Conservation (phyloP, 352 stramenopile genomes). For the Phytophthora meadii region DNA sequence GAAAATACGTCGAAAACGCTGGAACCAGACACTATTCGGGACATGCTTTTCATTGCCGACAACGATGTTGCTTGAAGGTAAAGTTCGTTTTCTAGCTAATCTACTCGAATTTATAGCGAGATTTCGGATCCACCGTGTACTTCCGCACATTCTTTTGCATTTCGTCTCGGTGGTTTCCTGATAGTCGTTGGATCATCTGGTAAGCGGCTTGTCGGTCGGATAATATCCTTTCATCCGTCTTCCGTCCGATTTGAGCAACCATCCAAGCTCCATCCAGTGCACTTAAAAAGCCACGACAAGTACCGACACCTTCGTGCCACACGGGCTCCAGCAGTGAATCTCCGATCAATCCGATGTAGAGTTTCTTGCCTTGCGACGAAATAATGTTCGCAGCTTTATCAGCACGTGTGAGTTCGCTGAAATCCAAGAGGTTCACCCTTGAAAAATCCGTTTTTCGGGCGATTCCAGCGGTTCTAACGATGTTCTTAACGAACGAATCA, state of each 20-base stretch:
- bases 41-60: too few relatives aligned
- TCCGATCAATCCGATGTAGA: conserved; percentile 73
- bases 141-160: conserved; percentile 79
- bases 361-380: conserved; percentile 59
- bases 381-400: conserved; percentile 68
- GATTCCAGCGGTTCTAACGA: conserved; percentile 72
- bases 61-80: too few relatives aligned
- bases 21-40: too few relatives aligned
- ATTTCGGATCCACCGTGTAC: conserved; percentile 68
- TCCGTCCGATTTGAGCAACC: conserved; percentile 62
- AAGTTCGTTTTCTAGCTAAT: neutral
- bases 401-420: conserved; percentile 68
- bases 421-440: conserved; percentile 76
- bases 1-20: too few relatives aligned
- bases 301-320: conserved; percentile 80
- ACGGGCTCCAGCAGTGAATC: conserved; percentile 83
- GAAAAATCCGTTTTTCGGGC: conserved; percentile 56
- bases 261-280: conserved; percentile 76
- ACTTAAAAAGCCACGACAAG: conserved; percentile 75
- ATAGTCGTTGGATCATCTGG: conserved; percentile 66
- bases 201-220: conserved; percentile 67
- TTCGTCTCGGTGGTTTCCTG: conserved; percentile 63
- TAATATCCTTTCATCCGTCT: conserved; percentile 66
- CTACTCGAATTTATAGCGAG: conserved; percentile 46
- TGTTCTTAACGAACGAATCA: conserved; percentile 55